These are phyloP conservation scores for Coprinopsis strossmayeri DNA, from an alignment of 768 basidiomycete species.

Conservation along the genomic window DNA sequence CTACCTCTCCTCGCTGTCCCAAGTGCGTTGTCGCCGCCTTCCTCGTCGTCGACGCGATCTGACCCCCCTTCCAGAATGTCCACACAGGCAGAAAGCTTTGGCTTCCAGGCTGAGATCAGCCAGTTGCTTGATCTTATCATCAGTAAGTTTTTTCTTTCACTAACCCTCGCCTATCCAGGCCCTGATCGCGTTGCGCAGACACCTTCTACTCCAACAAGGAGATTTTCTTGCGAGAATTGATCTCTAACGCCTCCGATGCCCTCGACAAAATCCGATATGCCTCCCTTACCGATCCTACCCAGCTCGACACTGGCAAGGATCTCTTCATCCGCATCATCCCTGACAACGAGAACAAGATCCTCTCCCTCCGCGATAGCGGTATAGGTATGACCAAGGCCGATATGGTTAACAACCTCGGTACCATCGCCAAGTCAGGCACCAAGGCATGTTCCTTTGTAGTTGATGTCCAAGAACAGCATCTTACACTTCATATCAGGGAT, in stretches of 20 bases:
- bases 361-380: constrained; percentile 92
- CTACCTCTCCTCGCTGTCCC: constrained; percentile 16
- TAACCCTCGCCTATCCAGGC: neutral
- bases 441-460: constrained; percentile 45
- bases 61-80: constrained; percentile 43
- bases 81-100: constrained; percentile 83
- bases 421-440: constrained; percentile 91
- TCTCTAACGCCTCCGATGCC: constrained; percentile 96
- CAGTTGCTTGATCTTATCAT: constrained; percentile 98
- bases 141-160: constrained; percentile 47
- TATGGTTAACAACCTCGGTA: constrained; percentile 98
- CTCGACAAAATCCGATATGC: constrained; percentile 98
- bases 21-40: constrained; percentile 15
- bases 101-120: constrained; percentile 99
- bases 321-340: constrained; percentile 92
- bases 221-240: constrained; percentile 98
- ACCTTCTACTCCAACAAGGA: constrained; percentile 99
- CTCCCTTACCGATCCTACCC: constrained; percentile 88
- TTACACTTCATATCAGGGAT: constrained; percentile 53
- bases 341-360: constrained; percentile 92
- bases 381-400: constrained; percentile 99
- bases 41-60: constrained; percentile 1
- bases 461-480: neutral
- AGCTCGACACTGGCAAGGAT: constrained; percentile 86
- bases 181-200: constrained; percentile 40